Base-by-base conservation (phyloP, 2,329 filamentous ascomycete genomes). In the Penicillium sp. region DNA sequence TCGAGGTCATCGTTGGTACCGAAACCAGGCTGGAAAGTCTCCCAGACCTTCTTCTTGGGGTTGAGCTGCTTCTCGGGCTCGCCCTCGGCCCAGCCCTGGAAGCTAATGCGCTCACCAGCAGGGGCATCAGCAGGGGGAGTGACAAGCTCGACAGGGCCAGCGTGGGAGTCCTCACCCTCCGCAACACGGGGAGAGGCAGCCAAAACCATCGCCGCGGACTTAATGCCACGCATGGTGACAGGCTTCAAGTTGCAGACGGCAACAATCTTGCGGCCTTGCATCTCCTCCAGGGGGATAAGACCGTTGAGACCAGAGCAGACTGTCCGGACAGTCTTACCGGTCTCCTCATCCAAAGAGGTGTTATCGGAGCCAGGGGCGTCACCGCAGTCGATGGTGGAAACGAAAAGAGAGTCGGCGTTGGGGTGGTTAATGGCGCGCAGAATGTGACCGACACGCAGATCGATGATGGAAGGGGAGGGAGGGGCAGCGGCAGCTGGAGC, bases 21-120 rank as follows among this genome's bases (percentile, higher is more conserved):
- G 79, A 97, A 97, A 0, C 93, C 94, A 1, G 92, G 92, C 82
- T 97, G 93, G 77, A 96, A 90, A 9, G 84, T 90, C 82, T 99
- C 94, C 92, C 93, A 97, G 58, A 97, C 81, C 87, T 97, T 97
- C 87, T 97, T 99, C 88, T 99, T 99, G 55, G 94, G 94, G 82
- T 97, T 99, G 55, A 99, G 83, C 49, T 93, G 85, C 59, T 88
- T 88, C 82, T 99, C 94, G 0, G 94, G 92, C 81, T 96, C 89
- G 56, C 91, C 92, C 74, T 90, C 83, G 45, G 64, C 68, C 87
- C 90, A 99, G 46, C 94, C 94, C 72, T 97, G 90, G 72, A 99
- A 99, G 82, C 82, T 92, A 49, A 97, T 89, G 14, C 90, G 82
- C 72, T 96, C 91, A 55, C 94, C 94, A 6, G 92, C 90, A 70